Conservation (phyloP, 495 filamentous ascomycete species). For the Geoglossum glabrum region DNA sequence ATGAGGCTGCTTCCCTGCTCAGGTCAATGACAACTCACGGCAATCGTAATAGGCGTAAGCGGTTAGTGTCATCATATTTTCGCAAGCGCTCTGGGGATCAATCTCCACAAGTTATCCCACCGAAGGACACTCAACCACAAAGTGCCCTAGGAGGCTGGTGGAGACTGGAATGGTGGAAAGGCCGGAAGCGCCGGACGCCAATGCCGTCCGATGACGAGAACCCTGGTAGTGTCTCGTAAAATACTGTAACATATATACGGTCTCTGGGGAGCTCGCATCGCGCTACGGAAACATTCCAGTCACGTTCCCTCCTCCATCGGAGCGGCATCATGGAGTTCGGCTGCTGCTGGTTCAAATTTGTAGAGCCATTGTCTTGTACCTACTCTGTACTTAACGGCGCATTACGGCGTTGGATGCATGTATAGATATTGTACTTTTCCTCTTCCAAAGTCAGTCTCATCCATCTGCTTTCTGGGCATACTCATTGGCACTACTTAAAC, state of each 20-base stretch:
- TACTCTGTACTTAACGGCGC: background rate
- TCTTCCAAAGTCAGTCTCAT: background rate
- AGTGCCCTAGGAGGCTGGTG: background rate
- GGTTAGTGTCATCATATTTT: background rate
- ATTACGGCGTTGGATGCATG: background rate
- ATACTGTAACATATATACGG: background rate
- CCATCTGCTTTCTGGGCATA: background rate
- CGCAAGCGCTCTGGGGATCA: background rate
- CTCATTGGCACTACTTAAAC: background rate
- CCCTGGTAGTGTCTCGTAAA: background rate
- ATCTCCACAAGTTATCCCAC: background rate
- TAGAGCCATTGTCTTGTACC: background rate
- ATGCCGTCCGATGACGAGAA: background rate
- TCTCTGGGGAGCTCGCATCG: background rate
- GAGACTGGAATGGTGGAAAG: slow-evolving; percentile 3
- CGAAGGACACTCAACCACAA: background rate
- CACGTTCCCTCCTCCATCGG: background rate
- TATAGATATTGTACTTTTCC: background rate
- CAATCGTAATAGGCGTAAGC: background rate
- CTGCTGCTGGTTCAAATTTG: background rate
- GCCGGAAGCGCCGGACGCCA: background rate
- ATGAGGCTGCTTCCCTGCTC: background rate
- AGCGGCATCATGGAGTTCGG: background rate
- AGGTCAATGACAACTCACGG: background rate
- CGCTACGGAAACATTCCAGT: background rate